These are phyloP conservation scores for Skeletonema costatum DNA, from an alignment of 108 stramenopile genomes.

Conservation along the genomic window DNA sequence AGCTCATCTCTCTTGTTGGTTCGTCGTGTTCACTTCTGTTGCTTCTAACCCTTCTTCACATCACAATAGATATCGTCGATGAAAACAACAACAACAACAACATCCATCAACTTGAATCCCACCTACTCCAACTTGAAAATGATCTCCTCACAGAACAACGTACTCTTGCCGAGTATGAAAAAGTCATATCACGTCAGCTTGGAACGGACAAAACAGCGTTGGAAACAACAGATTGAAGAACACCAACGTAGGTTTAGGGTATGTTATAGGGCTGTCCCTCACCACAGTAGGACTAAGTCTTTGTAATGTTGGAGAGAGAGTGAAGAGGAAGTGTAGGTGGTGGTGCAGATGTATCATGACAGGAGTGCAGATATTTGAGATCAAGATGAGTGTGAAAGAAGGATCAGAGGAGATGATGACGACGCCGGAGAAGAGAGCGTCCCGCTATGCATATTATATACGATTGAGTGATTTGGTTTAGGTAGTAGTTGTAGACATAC, in stretches of 20 bases:
- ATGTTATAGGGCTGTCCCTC: slow-evolving; percentile 6
- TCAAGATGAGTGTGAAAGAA: background rate
- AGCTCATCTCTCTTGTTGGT: background rate
- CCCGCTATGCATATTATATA: background rate
- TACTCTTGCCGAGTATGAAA: background rate
- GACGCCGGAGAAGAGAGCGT: background rate
- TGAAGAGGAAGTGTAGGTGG: no score
- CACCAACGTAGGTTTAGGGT: background rate
- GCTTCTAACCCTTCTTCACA: background rate
- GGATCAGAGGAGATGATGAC: background rate
- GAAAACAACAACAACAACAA: background rate
- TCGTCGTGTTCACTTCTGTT: background rate
- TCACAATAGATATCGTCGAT: background rate
- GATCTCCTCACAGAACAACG: background rate
- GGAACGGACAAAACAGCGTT: background rate
- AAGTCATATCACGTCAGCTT: background rate
- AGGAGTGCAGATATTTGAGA: background rate
- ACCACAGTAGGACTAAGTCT: background rate
- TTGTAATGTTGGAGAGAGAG: background rate
- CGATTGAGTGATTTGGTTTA: background rate
- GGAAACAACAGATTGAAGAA: slow-evolving; percentile 2
- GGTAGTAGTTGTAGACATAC: background rate
- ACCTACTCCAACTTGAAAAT: background rate
- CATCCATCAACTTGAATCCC: background rate
- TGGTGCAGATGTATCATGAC: no score